Percentiles rank a stretch among this genome's conserved stretches.
These are phyloP conservation scores for Coelastrella sp. DNA, from an alignment of 139 green algal species.

Conservation along the genomic window DNA sequence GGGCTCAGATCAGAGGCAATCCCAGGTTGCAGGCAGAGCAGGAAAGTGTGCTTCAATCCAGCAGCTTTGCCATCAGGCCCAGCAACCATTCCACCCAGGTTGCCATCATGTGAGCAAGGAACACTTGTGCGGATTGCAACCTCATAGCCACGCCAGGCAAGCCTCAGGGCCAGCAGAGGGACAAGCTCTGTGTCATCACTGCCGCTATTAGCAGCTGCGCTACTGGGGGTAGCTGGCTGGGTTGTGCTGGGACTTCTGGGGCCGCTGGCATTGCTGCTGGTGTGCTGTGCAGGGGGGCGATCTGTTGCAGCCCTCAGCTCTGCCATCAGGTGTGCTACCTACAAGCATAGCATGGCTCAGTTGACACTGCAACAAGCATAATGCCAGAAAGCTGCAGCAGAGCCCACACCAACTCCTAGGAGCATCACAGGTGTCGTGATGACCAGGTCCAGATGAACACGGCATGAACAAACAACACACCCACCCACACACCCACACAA, in stretches of 20 bases:
- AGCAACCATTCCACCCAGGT: background rate
- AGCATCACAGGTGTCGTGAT: no score
- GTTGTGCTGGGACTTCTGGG: background rate
- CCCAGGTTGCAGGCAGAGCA: slow-evolving; percentile 20
- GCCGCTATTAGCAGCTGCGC: background rate
- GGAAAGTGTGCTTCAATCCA: slow-evolving; percentile 21
- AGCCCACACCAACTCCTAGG: no score
- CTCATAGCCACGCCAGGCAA: slow-evolving; percentile 23
- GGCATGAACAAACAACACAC: no score
- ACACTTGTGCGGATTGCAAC: slow-evolving; percentile 6
- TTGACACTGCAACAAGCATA: background rate
- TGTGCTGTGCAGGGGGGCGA: background rate
- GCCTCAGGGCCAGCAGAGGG: background rate
- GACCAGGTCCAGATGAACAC: no score
- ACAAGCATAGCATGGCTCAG: background rate
- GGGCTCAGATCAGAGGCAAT: background rate
- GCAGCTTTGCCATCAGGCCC: background rate
- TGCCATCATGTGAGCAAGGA: background rate
- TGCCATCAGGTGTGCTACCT: slow-evolving; percentile 20
- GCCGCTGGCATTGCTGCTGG: background rate
- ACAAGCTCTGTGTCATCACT: background rate
- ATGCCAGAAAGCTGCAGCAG: background rate
- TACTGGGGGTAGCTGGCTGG: background rate
- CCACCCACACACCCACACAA: background rate
- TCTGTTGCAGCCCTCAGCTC: slow-evolving; percentile 10